Percentiles rank a stretch among this genome's conserved stretches.
phyloP scores from a whole-genome alignment of 164 flowering plant genomes.

The Kalanchoe fedtschenkoi region DNA sequence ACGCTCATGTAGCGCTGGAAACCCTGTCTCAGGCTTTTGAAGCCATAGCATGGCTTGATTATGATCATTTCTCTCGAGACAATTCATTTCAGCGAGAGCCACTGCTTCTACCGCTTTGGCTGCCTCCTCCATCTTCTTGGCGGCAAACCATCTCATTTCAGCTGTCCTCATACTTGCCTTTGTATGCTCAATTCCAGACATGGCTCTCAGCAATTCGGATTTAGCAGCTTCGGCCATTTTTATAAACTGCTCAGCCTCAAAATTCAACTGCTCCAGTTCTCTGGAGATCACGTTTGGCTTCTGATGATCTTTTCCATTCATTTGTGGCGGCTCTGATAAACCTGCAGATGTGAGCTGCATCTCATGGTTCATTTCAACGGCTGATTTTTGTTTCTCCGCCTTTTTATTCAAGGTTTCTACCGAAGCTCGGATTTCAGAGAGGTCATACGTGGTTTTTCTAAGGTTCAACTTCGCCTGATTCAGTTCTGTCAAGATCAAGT shows the following conservation, averaged over 20 bases:
- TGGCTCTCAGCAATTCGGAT: conserved; percentile 24
- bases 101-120: conserved; percentile 61
- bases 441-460: conserved; percentile 35
- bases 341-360: conserved; percentile 10
- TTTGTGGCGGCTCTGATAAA: conserved; percentile 8
- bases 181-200: conserved; percentile 24
- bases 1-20: conserved; percentile 16
- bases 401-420: conserved; percentile 40
- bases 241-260: conserved; percentile 32
- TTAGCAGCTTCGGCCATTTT: conserved; percentile 32
- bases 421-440: conserved; percentile 39
- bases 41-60: conserved; percentile 6
- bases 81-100: conserved; percentile 42
- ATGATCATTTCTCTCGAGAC: conserved; percentile 10
- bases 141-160: conserved; percentile 53
- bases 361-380: conserved; percentile 20
- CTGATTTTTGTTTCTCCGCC: conserved; percentile 27
- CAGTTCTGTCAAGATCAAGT: conserved; percentile 38
- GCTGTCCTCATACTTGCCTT: conserved; percentile 31
- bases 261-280: conserved; percentile 18
- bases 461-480: conserved; percentile 48
- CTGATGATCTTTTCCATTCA: neutral
- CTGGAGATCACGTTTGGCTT: conserved; percentile 10
- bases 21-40: conserved; percentile 22
- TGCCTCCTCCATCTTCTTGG: conserved; percentile 66